Conservation (phyloP, 2,329 filamentous ascomycete species). For the Epichloe typhina region DNA sequence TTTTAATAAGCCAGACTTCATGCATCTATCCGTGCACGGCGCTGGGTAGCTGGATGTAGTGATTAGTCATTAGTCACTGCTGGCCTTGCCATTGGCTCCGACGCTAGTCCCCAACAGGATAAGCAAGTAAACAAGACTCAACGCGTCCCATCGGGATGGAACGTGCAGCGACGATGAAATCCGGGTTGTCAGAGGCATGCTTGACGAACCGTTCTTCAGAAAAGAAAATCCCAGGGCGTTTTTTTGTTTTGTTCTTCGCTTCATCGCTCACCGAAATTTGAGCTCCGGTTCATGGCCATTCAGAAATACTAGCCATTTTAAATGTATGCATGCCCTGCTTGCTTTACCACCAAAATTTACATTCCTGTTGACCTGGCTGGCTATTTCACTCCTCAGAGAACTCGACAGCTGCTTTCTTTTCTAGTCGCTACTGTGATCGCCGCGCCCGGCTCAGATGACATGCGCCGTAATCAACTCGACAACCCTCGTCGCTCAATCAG, state of each 20-base stretch:
- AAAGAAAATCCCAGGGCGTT: background rate
- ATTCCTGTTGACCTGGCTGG: background rate
- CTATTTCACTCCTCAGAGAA: background rate
- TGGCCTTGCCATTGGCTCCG: background rate
- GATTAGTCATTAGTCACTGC: background rate
- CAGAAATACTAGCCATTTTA: background rate
- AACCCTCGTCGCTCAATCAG: background rate
- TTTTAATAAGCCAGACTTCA: background rate
- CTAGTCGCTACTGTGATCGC: background rate
- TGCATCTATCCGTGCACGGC: conserved; percentile 5
- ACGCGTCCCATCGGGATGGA: conserved; percentile 5
- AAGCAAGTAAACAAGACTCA: conserved; percentile 31
- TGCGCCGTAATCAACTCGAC: background rate
- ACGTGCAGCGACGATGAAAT: background rate
- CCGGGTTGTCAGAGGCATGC: background rate
- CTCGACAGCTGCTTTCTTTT: background rate
- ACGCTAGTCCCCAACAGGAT: conserved; percentile 22
- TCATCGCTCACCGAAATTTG: background rate
- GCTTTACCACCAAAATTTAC: conserved; percentile 4
- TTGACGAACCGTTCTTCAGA: background rate
- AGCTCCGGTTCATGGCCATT: background rate
- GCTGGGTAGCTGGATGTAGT: background rate
- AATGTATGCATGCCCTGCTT: conserved; percentile 8
- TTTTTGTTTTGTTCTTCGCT: no score
- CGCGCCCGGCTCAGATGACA: background rate